Percentiles rank a stretch among this genome's conserved stretches.
phyloP scores from a whole-genome alignment of 345 rosid species.

The Excoecaria cochinchinensis region DNA sequence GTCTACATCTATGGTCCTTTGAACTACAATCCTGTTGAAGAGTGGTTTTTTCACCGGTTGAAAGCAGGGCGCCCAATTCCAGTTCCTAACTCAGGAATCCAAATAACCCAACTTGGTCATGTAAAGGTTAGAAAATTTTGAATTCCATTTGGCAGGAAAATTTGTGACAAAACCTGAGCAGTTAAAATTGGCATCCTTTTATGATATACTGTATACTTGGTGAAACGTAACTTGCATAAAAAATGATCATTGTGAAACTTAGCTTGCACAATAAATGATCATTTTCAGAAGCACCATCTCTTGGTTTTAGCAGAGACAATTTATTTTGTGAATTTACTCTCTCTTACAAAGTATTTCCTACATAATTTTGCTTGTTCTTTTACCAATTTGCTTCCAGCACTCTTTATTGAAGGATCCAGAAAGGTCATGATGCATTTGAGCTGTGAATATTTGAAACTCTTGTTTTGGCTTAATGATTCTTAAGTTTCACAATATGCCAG shows the following conservation, averaged over 20 bases:
- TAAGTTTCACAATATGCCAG: neutral
- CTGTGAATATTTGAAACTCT: neutral
- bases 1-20: constrained; percentile 95
- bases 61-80: constrained; percentile 96
- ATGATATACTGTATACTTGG: too few species aligned
- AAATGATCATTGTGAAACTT: neutral
- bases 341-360: neutral
- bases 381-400: neutral
- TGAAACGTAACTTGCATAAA: neutral
- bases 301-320: neutral
- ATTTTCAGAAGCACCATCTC: neutral
- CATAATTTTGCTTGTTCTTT: neutral
- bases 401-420: neutral
- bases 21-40: constrained; percentile 97
- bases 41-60: constrained; percentile 96
- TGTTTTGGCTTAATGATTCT: neutral
- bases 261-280: neutral
- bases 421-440: neutral
- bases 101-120: constrained; percentile 89
- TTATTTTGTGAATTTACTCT: neutral
- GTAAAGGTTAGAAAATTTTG: constrained; percentile 63
- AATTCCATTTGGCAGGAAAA: constrained; percentile 1
- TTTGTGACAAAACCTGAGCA: neutral
- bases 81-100: constrained; percentile 78
- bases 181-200: neutral